phyloP scores from a whole-genome alignment of 176 grass and related monocot species.

The Raddia guianensis region DNA sequence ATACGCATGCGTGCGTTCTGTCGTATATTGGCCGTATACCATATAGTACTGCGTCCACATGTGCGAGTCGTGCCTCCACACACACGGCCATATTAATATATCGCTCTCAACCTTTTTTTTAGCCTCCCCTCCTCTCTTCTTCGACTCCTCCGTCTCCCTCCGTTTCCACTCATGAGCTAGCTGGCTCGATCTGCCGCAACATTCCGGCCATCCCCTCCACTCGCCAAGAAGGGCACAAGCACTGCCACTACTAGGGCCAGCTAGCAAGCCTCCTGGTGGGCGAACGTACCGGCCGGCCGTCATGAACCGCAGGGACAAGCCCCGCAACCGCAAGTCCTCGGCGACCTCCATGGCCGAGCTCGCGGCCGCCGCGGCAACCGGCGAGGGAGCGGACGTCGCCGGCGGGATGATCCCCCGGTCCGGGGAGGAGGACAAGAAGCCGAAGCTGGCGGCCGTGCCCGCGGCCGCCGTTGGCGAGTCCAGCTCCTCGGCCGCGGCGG shows the following conservation, averaged over 20 bases:
- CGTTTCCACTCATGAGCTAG: slow-evolving; percentile 41
- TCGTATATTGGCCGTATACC: not conserved
- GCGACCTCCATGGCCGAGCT: slow-evolving; percentile 54
- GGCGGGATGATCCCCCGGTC: not conserved
- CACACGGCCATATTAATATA: slow-evolving; percentile 65
- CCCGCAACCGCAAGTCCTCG: slow-evolving; percentile 36
- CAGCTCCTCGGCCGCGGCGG: slow-evolving; percentile 7
- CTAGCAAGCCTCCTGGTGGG: not conserved
- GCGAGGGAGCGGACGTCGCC: slow-evolving; percentile 21
- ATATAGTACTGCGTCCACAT: slow-evolving; percentile 27
- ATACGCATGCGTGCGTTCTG: not conserved
- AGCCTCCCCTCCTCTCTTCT: not conserved
- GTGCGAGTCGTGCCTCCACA: slow-evolving; percentile 49
- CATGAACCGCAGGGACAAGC: slow-evolving; percentile 55
- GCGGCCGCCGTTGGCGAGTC: not conserved
- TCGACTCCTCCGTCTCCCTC: not conserved
- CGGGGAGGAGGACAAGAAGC: slow-evolving; percentile 41
- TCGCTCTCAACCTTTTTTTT: slow-evolving; percentile 47
- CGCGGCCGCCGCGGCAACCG: slow-evolving; percentile 45
- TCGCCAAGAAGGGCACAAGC: not conserved
- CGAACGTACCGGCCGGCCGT: not conserved
- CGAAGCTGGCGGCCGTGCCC: not conserved
- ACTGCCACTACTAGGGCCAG: not conserved
- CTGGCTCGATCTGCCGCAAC: slow-evolving; percentile 1
- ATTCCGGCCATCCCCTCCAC: too few relatives aligned